These are phyloP conservation scores for Plasmodium fragile DNA, from an alignment of 169 alveolate species.

Conservation along the genomic window DNA sequence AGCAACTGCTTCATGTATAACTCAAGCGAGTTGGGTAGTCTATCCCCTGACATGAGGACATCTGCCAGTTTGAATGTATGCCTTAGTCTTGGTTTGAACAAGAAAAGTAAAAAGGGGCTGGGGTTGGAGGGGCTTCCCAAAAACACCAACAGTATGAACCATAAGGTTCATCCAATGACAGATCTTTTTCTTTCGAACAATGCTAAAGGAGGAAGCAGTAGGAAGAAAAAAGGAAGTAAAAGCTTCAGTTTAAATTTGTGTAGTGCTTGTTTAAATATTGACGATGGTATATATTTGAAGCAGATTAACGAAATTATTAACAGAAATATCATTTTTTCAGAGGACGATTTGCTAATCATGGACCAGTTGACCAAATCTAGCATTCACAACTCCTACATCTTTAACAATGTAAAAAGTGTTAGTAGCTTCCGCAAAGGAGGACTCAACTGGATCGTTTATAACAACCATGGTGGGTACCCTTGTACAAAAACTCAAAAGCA, in stretches of 20 bases:
- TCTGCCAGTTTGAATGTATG: background rate
- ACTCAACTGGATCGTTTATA: slow-evolving; percentile 79
- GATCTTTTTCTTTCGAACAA: background rate
- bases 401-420: slow-evolving; percentile 17
- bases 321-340: slow-evolving; percentile 21
- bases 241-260: slow-evolving; percentile 56
- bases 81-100: background rate
- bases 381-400: slow-evolving; percentile 8
- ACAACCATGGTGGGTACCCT: slow-evolving; percentile 4
- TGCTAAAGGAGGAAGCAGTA: slow-evolving; percentile 1
- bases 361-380: background rate
- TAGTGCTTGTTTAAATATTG: slow-evolving; percentile 48
- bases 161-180: background rate
- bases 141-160: background rate
- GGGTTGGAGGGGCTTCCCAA: background rate
- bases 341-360: slow-evolving; percentile 22
- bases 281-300: slow-evolving; percentile 43
- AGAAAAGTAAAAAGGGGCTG: background rate
- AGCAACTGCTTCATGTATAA: background rate
- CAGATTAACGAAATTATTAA: slow-evolving; percentile 64
- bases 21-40: background rate
- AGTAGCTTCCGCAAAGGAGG: slow-evolving; percentile 82
- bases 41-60: background rate
- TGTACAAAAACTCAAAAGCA: background rate
- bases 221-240: slow-evolving; percentile 34